Evolutionary conservation across 108 stramenopile genomes (phyloP).

Genomic region (Tribonema minus): DNA sequence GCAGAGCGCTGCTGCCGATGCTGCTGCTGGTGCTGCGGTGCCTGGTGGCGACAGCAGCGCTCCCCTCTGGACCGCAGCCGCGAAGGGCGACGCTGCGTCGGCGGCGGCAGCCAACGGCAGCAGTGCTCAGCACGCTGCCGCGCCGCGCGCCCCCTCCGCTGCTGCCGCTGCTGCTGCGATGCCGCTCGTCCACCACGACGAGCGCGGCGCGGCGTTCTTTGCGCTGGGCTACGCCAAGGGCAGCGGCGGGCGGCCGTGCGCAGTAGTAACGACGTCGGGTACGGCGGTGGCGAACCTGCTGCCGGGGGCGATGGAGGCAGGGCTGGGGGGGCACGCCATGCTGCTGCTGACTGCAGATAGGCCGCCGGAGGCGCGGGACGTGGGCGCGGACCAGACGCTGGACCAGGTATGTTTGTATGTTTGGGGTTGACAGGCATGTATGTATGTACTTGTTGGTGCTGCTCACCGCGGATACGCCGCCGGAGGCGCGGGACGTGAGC

Average conservation of each 20-base stretch:
- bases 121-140: no score
- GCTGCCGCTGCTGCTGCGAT: conserved; percentile 28
- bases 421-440: no score
- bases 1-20: background rate
- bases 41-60: background rate
- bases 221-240: conserved; percentile 71
- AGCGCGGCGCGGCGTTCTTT: conserved; percentile 84
- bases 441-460: no score
- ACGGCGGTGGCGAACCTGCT: conserved; percentile 86
- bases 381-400: conserved; percentile 84
- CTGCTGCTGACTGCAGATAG: conserved; percentile 83
- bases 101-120: no score
- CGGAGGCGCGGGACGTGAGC: conserved; percentile 75
- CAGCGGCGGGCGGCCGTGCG: conserved; percentile 63
- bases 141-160: background rate
- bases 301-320: conserved; percentile 77
- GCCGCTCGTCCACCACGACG: conserved; percentile 76
- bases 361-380: conserved; percentile 78
- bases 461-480: conserved; percentile 83
- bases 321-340: conserved; percentile 72
- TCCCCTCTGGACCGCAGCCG: background rate
- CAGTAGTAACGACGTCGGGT: conserved; percentile 80
- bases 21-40: background rate
- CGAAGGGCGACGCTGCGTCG: no score
- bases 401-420: conserved; percentile 86